Evolutionary conservation across 2,329 filamentous ascomycete genomes (phyloP).

Genomic region (Penicillium sp.): DNA sequence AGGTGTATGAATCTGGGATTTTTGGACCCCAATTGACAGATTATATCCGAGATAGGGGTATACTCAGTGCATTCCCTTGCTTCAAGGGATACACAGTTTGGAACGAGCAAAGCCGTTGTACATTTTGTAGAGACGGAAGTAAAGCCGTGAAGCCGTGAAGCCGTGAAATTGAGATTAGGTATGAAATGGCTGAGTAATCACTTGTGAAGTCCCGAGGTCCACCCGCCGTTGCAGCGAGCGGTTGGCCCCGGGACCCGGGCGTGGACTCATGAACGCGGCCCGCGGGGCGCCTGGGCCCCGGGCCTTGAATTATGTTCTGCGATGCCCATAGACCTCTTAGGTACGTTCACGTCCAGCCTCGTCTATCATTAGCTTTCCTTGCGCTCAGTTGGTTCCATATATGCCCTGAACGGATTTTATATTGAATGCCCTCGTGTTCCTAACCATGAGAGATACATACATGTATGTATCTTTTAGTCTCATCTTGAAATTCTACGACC

Average conservation of each 20-base stretch:
- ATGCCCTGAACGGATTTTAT: neutral
- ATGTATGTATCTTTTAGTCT: neutral
- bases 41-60: neutral
- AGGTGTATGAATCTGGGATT: neutral
- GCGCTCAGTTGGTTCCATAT: neutral
- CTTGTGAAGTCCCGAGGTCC: neutral
- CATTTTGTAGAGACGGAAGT: neutral
- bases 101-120: neutral
- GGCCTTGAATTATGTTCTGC: neutral
- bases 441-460: no score
- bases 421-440: no score
- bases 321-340: neutral
- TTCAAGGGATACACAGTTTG: neutral
- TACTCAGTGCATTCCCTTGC: neutral
- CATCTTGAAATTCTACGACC: neutral
- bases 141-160: no score
- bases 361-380: no score
- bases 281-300: neutral
- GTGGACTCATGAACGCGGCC: neutral
- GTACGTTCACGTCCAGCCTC: neutral
- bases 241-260: neutral
- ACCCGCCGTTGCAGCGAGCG: no score
- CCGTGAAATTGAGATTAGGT: no score
- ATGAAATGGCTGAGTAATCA: neutral
- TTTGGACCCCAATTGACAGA: neutral